Evolutionary conservation across 75 land plant genomes (phyloP), one percentile per base, ranked within the genome.

Genomic region (Ceratopteris richardii): DNA sequence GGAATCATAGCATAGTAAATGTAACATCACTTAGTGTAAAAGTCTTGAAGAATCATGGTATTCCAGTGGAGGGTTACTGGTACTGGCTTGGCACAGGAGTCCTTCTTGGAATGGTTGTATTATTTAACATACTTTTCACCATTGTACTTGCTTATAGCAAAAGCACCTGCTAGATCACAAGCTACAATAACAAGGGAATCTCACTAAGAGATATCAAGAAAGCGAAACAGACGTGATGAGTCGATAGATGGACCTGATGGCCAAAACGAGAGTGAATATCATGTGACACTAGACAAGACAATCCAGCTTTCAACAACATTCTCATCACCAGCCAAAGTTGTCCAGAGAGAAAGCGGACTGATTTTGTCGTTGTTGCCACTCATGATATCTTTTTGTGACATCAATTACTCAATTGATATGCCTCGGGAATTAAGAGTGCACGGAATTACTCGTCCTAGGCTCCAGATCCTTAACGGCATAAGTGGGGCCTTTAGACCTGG

Each of bases 321-420:
- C n/a, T n/a, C n/a, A 20, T 1, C 22, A 13, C 31, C 60, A 44
- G 31, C 20, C 25, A 40, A 16, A 0, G 36, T 25, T 12, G 56
- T 43, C 12, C 70, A 22, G 54, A 69, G 64, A 30, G 64, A 51
- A 57, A n/a, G n/a, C n/a, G 90, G 90, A 55, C 83, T 90, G 87
- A 77, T 81, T 44, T 72, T 90, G 10, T 88, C 96, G 19, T 90
- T 90, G 67, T 69, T 81, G 59, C 92, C 85, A 13, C 58, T 90
- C 36, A 33, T 88, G 16, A 74, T 90, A 76, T 61, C 88, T 14
- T 90, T 90, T 54, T 56, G 79, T 29, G 68, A 84, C 28, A 73
- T 87, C 65, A 78, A 79, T 48, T 90, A 90, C 64, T 90, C 48
- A 54, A 92, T 90, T 40, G 92, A 90, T 53, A 90, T 81, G 87